Base-by-base conservation (phyloP, 306 rosid species). In the Trifolium fragiferum region DNA sequence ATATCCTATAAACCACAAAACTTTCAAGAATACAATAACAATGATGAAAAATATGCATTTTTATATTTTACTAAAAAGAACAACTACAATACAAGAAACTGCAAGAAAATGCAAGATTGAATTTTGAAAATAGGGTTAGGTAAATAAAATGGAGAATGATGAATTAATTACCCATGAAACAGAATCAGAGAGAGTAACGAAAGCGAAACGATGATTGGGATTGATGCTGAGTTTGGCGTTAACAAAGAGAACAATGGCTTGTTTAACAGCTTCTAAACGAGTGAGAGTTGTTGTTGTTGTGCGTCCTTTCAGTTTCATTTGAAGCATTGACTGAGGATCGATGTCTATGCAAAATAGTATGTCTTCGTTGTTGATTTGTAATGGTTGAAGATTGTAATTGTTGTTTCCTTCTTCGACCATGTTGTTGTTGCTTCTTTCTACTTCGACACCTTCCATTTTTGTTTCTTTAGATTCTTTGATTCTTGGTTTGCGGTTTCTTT, bases 161-260 rank as follows among this genome's bases (percentile, higher is more conserved):
- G 0, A 53, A 53, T 53, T 18, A 53, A 53, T 53, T 18, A 59
- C 97, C 98, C 91, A 90, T 16, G 87, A 83, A 25, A 82, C 76
- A 33, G 97, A 80, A 68, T 79, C 87, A 15, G 79, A 76, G 70
- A 91, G 89, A 35, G 82, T 61, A 43, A 87, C 79, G 27, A 91
- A 91, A 49, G 96, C 92, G 55, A 91, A 94, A 2, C 97, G 96
- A 70, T 94, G 94, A 5, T 91, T 87, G 13, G 96, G 90, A 37
- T 91, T 91, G 80, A 91, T 91, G 80, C 93, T 86, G 82, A 90
- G 95, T 76, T 91, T 91, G 79, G 97, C 85, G 63, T 91, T 75
- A 76, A 87, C 78, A 84, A 94, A 94, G 79, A 91, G 90, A 65
- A 88, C 55, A 73, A 94, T 84, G 40, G 96, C 89, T 84, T 94